Base-by-base conservation (phyloP, 2,329 filamentous ascomycete genomes). In the Xylariaceae sp. region DNA sequence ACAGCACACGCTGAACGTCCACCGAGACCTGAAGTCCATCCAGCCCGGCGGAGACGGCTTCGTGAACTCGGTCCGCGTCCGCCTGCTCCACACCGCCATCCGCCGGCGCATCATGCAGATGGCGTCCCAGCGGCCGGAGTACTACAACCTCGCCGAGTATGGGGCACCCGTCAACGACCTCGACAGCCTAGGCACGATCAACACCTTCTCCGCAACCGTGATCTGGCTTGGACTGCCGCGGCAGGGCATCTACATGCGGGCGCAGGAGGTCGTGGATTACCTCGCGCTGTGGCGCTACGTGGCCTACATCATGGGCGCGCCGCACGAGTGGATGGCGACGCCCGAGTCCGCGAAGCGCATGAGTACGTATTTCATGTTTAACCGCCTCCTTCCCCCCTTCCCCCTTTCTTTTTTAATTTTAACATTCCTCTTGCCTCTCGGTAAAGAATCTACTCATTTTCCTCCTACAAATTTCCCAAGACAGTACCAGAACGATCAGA, bases 241-340 rank as follows among this genome's bases (percentile, higher is more conserved):
- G 0, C 89, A 92, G 72, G 89, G 89, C 2, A 84, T 93, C 49
- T 85, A 75, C 60, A 73, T 89, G 21, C 78, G 79, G 0, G 53
- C 77, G 23, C 80, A 81, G 52, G 88, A 93, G 66, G 83, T 82
- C 2, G 66, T 67, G 2, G 88, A 92, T 64, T 92, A 90, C 66
- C 76, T 90, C 37, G 87, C 88, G 0, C 74, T 93, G 1, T 93
- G 89, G 88, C 81, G 89, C 2, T 88, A 89, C 58, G 82, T 92
- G 10, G 88, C 82, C 0, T 80, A 90, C 64, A 76, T 92, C 24
- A 80, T 91, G 63, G 89, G 89, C 10, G 84, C 83, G 6, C 89
- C 88, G 0, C 82, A 81, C 1, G 78, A 79, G 20, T 79, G 77
- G 59, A 84, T 91, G 65, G 75, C 77, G 1, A 82, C 78, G 0